Evolutionary conservation across 805 yeast genomes (phyloP), one percentile per base, ranked within the genome.

Genomic region (Pichia cabralensis): DNA sequence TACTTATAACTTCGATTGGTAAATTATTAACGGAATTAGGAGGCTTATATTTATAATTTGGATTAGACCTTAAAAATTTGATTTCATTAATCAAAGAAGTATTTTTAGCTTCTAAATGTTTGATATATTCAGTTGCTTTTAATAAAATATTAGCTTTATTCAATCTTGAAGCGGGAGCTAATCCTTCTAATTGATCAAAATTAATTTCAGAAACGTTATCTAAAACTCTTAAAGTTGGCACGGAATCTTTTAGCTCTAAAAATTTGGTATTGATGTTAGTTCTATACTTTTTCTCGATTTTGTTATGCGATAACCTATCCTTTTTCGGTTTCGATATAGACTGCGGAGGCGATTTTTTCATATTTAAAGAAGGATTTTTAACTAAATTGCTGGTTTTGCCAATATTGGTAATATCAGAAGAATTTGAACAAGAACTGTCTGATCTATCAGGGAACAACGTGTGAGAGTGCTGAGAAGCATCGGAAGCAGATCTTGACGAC

Each of bases 201-300:
- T 49, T 41, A 2, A 47, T 36, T 35, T 53, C 28, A 15, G 17
- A 18, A 12, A 18, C 23, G 11, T 57, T 65, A 13, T 63, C 56
- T 7, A 78, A 78, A 25, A 78, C 74, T 45, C 85, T 65, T 34
- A 83, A 62, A 3, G 92, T 60, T 3, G 94, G 94, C 13, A 83
- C 94, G 3, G 84, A 79, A 45, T 80, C 80, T 49, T 85, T 64
- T 22, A 82, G 65, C 28, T 76, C 79, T 22, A 71, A 44, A 30
- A 82, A 80, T 53, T 76, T 79, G 35, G 78, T 64, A 48, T 80
- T 82, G 44, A 82, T 79, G 49, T 82, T 81, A 15, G 82, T 77
- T 45, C 94, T 58, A 56, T 83, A 83, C 49, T 80, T 76, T 58
- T 81, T 81, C 52, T 83, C 94, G 45, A 82, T 77, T 65, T 80